Base-by-base conservation (phyloP, 2,329 filamentous ascomycete species). In the Hymenoscyphus occultus region DNA sequence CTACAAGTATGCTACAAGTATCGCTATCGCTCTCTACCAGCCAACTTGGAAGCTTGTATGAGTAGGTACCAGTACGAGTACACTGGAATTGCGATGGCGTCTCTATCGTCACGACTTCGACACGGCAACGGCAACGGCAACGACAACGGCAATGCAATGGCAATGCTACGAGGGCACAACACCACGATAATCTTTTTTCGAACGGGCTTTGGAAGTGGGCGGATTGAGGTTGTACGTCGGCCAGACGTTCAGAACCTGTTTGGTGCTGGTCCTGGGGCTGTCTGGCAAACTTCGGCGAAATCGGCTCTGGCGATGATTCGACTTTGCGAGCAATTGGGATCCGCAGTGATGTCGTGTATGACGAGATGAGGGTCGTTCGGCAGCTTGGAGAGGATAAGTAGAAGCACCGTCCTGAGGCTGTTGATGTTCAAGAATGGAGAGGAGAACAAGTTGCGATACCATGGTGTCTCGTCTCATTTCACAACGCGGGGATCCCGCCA, bases 281-380 rank as follows among this genome's bases (percentile, higher is more conserved):
- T 51, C 45, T 51, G 45, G n/a, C 45, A 51, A 51, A 51, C 45
- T 22, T 51, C 45, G 45, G 45, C n/a, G n/a, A 51, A 51, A 51
- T 51, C 9, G 10, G 19, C 22, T 51, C 14, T 22, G 19, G 45
- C 45, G 45, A 51, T 51, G 45, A 51, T 51, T 51, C 45, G 45
- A 51, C 9, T 51, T 51, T 28, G 9, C 6, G 35, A 35, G 35
- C n/a, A 51, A 51, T 22, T 10, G 45, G 45, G 19, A 22, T 51
- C 45, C 45, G 45, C 45, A 51, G 22, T 51, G 45, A 51, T 51
- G 45, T 22, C 10, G 19, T 10, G 45, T 51, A 51, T 51, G 45
- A 51, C 45, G 45, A 51, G 45, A n/a, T 2, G 45, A 51, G 45
- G 45, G 45, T 51, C 45, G 19, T 4, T 19, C n/a, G 45, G 12